Conservation (phyloP, 2,329 filamentous ascomycete species). For the Hysterium pulicare region DNA sequence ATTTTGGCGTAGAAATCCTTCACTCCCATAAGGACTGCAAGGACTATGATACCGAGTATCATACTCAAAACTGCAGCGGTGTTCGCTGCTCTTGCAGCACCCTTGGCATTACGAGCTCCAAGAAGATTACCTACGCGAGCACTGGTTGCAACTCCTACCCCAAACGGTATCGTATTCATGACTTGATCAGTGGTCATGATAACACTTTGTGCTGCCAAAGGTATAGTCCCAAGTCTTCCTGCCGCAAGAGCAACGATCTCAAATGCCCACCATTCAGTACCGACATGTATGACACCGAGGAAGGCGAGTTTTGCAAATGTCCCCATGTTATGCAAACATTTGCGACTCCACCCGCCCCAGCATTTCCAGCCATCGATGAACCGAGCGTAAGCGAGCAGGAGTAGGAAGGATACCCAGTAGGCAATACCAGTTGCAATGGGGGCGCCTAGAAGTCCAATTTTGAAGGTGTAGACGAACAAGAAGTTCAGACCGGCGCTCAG, state of each 20-base stretch:
- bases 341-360: conserved; percentile 71
- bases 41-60: conserved; percentile 63
- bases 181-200: conserved; percentile 89
- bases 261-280: conserved; percentile 93
- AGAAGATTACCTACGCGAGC: conserved; percentile 76
- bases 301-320: conserved; percentile 72
- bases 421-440: conserved; percentile 79
- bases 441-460: conserved; percentile 71
- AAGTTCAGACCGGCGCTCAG: conserved; percentile 58
- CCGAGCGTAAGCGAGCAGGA: conserved; percentile 69
- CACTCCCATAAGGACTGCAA: conserved; percentile 66
- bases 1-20: conserved; percentile 71
- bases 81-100: conserved; percentile 70
- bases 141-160: conserved; percentile 77
- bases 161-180: conserved; percentile 82
- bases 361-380: conserved; percentile 70
- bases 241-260: conserved; percentile 84
- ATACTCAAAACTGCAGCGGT: conserved; percentile 71
- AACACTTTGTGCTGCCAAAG: conserved; percentile 78
- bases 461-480: conserved; percentile 69
- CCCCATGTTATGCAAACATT: conserved; percentile 63
- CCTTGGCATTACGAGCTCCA: conserved; percentile 62
- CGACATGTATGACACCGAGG: conserved; percentile 77
- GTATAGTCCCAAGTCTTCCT: conserved; percentile 72
- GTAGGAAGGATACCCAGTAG: conserved; percentile 79